A percentile compares a stretch with the other conserved stretches of the same genome.
Evolutionary conservation across 371 early-diverging fungal species (phyloP).

Genomic region (Dentiscutata heterogama): DNA sequence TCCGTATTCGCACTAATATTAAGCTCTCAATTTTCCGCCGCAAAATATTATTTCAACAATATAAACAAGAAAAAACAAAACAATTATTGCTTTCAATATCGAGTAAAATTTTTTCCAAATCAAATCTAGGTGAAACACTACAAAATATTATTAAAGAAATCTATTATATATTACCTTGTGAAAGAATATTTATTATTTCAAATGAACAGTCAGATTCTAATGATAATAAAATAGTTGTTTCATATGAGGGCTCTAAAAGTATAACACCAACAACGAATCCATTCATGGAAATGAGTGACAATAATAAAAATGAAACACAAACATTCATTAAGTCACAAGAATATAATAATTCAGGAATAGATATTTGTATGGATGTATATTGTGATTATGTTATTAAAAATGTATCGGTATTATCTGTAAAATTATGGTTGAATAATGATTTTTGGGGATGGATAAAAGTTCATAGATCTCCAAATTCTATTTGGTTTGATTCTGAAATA

Average conservation of each 20-base stretch:
- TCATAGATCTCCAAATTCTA: slow-evolving; percentile 19
- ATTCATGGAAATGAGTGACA: background rate
- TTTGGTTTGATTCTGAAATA: slow-evolving; percentile 53
- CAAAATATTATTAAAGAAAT: slow-evolving; percentile 51
- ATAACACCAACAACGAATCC: background rate
- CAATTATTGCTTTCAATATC: slow-evolving; percentile 54
- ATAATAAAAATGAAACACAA: too few relatives aligned
- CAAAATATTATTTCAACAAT: slow-evolving; percentile 53
- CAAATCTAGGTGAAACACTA: slow-evolving; percentile 51
- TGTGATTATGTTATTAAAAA: background rate
- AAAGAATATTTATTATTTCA: slow-evolving; percentile 31
- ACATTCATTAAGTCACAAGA: too few relatives aligned
- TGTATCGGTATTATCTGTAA: slow-evolving; percentile 12
- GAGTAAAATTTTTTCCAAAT: slow-evolving; percentile 52
- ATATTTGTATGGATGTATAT: background rate
- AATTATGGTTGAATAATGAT: slow-evolving; percentile 8
- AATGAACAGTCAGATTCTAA: background rate
- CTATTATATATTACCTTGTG: slow-evolving; percentile 48
- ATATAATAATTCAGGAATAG: slow-evolving; percentile 7
- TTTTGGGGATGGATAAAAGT: slow-evolving; percentile 45
- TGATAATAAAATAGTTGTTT: background rate
- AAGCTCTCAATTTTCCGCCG: slow-evolving; percentile 55
- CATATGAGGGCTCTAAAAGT: background rate
- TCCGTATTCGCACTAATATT: slow-evolving; percentile 58
- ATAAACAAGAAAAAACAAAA: slow-evolving; percentile 53